Evolutionary conservation across 129 eudicot genomes (phyloP).

Genomic region (carrot (Daucus carota)): DNA sequence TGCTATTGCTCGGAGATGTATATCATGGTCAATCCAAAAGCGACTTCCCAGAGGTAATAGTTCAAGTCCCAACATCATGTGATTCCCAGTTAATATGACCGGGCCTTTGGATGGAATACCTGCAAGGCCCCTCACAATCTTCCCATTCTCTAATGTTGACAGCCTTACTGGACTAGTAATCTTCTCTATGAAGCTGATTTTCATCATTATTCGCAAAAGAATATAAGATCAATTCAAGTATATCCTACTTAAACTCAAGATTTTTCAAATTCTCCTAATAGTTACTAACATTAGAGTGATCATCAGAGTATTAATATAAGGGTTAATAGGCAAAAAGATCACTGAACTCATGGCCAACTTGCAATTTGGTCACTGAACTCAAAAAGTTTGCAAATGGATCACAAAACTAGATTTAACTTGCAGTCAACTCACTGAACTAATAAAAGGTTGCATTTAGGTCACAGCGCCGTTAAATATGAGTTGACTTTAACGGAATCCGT

Average conservation of each 20-base stretch:
- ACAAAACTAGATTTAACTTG: too few relatives aligned
- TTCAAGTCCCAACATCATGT: slow-evolving; percentile 79
- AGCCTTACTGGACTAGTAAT: slow-evolving; percentile 68
- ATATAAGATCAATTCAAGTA: background rate
- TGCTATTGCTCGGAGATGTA: slow-evolving; percentile 65
- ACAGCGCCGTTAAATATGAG: too few relatives aligned
- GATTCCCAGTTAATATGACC: slow-evolving; percentile 68
- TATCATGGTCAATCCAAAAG: slow-evolving; percentile 42
- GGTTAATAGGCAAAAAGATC: too few relatives aligned
- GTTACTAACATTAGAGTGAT: background rate
- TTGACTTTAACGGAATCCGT: too few relatives aligned
- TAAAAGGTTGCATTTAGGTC: too few relatives aligned
- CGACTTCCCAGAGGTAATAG: slow-evolving; percentile 37
- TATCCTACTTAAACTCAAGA: background rate
- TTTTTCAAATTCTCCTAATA: background rate
- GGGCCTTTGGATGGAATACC: slow-evolving; percentile 89
- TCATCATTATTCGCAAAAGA: background rate
- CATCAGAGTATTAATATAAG: too few relatives aligned
- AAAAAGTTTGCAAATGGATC: too few relatives aligned
- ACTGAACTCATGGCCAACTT: too few relatives aligned
- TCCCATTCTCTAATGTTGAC: slow-evolving; percentile 64
- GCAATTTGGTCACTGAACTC: too few relatives aligned
- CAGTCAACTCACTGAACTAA: too few relatives aligned
- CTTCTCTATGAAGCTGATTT: slow-evolving; percentile 42
- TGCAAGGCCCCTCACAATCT: slow-evolving; percentile 55